These are phyloP conservation scores for Myriangium duriaei DNA, from an alignment of 2,329 filamentous ascomycete genomes.

Conservation along the genomic window DNA sequence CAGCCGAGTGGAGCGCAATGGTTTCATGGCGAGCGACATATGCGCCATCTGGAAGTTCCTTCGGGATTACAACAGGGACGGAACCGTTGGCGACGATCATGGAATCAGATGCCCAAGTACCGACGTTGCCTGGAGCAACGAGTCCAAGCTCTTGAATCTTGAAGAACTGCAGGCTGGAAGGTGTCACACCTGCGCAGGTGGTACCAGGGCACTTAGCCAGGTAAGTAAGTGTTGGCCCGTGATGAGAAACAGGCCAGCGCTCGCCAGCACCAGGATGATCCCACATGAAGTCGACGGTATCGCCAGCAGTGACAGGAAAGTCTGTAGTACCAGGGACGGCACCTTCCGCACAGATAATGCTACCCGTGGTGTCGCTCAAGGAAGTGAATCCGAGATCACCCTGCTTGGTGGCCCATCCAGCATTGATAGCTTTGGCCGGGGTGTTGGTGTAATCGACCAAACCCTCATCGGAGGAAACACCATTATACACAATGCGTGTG, in stretches of 20 bases:
- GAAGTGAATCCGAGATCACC: too few relatives aligned
- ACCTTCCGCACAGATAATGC: conserved; percentile 36
- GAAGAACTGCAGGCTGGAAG: conserved; percentile 44
- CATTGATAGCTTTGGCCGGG: too few relatives aligned
- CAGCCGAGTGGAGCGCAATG: conserved; percentile 46
- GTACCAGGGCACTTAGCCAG: conserved; percentile 46
- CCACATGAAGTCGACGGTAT: conserved; percentile 48
- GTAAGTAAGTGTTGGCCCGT: conserved; percentile 53
- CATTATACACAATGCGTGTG: conserved; percentile 34
- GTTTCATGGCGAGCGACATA: conserved; percentile 50
- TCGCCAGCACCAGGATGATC: too few relatives aligned
- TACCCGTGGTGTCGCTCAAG: too few relatives aligned
- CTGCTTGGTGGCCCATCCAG: conserved; percentile 16
- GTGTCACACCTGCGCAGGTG: conserved; percentile 40
- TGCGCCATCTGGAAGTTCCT: conserved; percentile 41
- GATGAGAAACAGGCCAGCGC: conserved; percentile 53
- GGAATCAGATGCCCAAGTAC: conserved; percentile 44
- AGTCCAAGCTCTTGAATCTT: conserved; percentile 50
- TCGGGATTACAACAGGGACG: conserved; percentile 41
- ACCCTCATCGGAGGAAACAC: conserved; percentile 29
- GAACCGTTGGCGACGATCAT: conserved; percentile 36
- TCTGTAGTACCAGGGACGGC: conserved; percentile 38
- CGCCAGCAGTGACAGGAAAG: conserved; percentile 49
- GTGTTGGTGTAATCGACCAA: conserved; percentile 42
- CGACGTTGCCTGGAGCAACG: conserved; percentile 29